Evolutionary conservation across 495 filamentous ascomycete genomes (phyloP).

Genomic region (Annulohypoxylon bovei): DNA sequence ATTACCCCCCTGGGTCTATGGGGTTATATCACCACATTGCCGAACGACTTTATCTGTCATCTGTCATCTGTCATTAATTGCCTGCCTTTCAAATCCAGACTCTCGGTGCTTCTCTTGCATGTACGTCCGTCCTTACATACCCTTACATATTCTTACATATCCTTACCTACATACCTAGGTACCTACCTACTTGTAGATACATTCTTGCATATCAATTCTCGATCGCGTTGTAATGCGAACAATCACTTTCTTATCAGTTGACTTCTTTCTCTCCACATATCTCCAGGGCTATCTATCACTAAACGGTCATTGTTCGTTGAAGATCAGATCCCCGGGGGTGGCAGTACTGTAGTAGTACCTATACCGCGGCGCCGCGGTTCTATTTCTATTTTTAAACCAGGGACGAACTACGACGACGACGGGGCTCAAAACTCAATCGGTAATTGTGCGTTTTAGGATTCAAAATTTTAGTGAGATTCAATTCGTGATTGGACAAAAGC

Average conservation of each 20-base stretch:
- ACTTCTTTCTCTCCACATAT: not conserved
- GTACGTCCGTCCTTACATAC: conserved; percentile 32
- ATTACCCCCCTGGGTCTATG: conserved; percentile 4
- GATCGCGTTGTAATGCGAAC: conserved; percentile 25
- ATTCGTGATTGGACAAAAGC: conserved; percentile 34
- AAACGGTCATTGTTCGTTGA: not conserved
- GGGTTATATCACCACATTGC: conserved; percentile 34
- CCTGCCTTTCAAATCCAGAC: conserved; percentile 21
- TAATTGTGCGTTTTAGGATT: conserved; percentile 30
- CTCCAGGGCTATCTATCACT: not conserved
- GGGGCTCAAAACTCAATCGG: conserved; percentile 30
- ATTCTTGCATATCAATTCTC: not conserved
- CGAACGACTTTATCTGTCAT: conserved; percentile 38
- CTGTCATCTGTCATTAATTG: conserved; percentile 39
- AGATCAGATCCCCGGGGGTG: conserved; percentile 23
- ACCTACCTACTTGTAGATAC: no score
- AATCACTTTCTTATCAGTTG: conserved; percentile 21
- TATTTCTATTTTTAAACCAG: conserved; percentile 37
- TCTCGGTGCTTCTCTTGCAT: conserved; percentile 39
- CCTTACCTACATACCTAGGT: not conserved
- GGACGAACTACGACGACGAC: not conserved
- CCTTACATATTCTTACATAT: not conserved
- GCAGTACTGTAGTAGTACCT: conserved; percentile 17
- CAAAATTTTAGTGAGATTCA: not conserved
- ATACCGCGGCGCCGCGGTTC: conserved; percentile 20